Conservation (phyloP, 805 yeast species). For the Candida xiaguanensis region DNA sequence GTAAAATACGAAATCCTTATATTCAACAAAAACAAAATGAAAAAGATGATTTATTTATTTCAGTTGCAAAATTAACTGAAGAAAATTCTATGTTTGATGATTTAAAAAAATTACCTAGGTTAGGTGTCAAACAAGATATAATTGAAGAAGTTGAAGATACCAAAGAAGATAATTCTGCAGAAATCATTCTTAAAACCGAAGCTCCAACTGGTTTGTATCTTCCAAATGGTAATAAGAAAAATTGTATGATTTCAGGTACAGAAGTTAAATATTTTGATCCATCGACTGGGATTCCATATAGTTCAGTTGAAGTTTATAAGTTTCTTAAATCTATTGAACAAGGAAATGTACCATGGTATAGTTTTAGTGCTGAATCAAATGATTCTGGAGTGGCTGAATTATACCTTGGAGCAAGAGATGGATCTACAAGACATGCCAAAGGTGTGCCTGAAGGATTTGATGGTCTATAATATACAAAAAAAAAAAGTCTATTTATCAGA, state of each 20-base stretch:
- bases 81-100: constrained; percentile 39
- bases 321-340: constrained; percentile 48
- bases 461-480: constrained; percentile 12
- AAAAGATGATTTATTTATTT: constrained; percentile 30
- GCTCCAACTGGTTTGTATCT: constrained; percentile 73
- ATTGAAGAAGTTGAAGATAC: constrained; percentile 42
- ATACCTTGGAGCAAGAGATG: constrained; percentile 44
- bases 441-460: constrained; percentile 89
- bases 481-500: constrained; percentile 12
- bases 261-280: constrained; percentile 88
- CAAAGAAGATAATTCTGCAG: constrained; percentile 38
- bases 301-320: constrained; percentile 76
- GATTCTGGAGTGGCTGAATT: constrained; percentile 47
- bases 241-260: constrained; percentile 73
- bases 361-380: constrained; percentile 47
- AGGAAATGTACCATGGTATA: constrained; percentile 52
- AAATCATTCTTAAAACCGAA: constrained; percentile 51
- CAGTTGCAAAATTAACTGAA: constrained; percentile 31
- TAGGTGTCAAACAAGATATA: constrained; percentile 53
- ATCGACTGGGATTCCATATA: constrained; percentile 79
- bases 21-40: constrained; percentile 26
- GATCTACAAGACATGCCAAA: constrained; percentile 64
- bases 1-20: constrained; percentile 35
- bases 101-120: constrained; percentile 49
- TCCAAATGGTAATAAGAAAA: constrained; percentile 63